Conservation (phyloP, 1,284 basidiomycete genomes). For the Rhodotorula sp. region DNA sequence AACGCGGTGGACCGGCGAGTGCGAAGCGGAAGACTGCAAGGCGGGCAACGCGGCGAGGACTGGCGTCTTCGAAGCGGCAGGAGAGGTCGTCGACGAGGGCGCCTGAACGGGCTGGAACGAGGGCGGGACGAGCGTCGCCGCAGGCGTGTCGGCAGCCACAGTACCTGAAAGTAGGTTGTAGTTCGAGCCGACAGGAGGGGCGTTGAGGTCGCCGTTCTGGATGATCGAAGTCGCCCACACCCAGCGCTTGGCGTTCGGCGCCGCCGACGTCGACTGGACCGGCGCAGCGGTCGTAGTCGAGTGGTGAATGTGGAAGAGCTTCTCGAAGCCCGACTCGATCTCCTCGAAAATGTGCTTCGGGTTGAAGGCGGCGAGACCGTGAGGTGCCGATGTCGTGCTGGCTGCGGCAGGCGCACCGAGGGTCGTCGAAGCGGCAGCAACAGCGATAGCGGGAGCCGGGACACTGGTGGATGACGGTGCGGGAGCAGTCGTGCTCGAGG, state of each 20-base stretch:
- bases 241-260: conserved; percentile 19
- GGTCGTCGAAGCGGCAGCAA: not conserved
- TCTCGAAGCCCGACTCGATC: not conserved
- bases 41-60: no score
- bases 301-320: conserved; percentile 6
- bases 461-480: not conserved
- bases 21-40: no score
- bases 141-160: conserved; percentile 8
- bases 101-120: not conserved
- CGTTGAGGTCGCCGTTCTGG: conserved; percentile 16
- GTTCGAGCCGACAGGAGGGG: conserved; percentile 20
- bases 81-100: not conserved
- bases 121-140: conserved; percentile 11
- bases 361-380: not conserved
- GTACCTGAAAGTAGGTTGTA: conserved; percentile 7
- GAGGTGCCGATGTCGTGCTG: not conserved
- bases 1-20: no score
- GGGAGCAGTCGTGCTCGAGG: not conserved
- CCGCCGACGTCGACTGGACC: no score
- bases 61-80: not conserved
- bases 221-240: conserved; percentile 25
- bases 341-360: conserved; percentile 6
- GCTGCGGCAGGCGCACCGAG: not conserved
- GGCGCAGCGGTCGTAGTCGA: not conserved
- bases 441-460: not conserved